A percentile compares a stretch with the other conserved stretches of the same genome.
Conservation (phyloP, 2,329 filamentous ascomycete species). For the Fusarium incarnatum region DNA sequence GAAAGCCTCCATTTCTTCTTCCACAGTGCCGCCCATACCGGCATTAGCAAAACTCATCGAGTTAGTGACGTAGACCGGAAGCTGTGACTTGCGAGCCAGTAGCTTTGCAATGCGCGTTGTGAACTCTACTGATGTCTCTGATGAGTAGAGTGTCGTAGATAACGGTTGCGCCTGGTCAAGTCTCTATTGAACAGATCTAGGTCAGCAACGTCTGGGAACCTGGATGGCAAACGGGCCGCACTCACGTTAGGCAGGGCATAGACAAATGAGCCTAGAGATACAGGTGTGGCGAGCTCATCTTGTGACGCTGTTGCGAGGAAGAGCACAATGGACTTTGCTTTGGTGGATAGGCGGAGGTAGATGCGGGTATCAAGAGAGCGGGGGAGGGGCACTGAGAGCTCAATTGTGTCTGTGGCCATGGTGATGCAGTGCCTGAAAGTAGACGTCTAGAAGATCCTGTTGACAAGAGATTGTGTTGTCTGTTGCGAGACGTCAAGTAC, state of each 20-base stretch:
- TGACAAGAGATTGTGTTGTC: background rate
- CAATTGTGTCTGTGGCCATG: constrained; percentile 45
- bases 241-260: constrained; percentile 91
- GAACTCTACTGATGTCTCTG: constrained; percentile 84
- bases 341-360: constrained; percentile 69
- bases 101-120: constrained; percentile 86
- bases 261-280: constrained; percentile 86
- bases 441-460: no score
- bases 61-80: constrained; percentile 90
- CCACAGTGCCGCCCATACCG: constrained; percentile 81
- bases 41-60: constrained; percentile 82
- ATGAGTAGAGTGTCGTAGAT: constrained; percentile 81
- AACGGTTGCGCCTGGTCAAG: constrained; percentile 71
- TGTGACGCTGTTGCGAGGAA: constrained; percentile 69
- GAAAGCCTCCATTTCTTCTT: constrained; percentile 95
- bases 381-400: constrained; percentile 71
- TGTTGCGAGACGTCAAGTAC: background rate
- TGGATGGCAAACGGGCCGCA: constrained; percentile 20
- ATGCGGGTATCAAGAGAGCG: constrained; percentile 70
- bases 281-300: constrained; percentile 62
- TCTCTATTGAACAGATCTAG: constrained; percentile 52
- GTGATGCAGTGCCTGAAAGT: background rate
- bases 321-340: constrained; percentile 68
- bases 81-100: constrained; percentile 76
- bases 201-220: constrained; percentile 21